Conservation (phyloP, 768 basidiomycete species). For the Mycena metata region DNA sequence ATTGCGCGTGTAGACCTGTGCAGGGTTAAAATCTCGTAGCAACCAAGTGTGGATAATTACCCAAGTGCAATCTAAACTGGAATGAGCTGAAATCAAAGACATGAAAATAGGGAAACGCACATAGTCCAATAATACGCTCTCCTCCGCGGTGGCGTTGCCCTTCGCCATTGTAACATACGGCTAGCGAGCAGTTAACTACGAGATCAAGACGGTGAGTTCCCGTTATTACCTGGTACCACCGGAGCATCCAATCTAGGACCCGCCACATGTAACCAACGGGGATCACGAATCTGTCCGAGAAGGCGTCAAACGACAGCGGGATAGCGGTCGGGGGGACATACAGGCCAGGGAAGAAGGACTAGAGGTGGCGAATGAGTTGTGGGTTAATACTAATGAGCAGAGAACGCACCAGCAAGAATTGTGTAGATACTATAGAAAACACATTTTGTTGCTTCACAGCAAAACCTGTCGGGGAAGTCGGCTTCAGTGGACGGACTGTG, state of each 20-base stretch:
- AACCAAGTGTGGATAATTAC: constrained; percentile 41
- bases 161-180: constrained; percentile 71
- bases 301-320: neutral
- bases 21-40: constrained; percentile 17
- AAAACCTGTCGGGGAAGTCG: constrained; percentile 60
- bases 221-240: constrained; percentile 68
- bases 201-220: neutral
- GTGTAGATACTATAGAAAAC: constrained; percentile 62
- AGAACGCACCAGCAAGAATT: constrained; percentile 57
- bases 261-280: constrained; percentile 67
- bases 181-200: constrained; percentile 50
- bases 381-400: neutral
- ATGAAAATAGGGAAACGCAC: constrained; percentile 50
- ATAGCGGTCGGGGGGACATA: constrained; percentile 40
- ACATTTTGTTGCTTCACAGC: constrained; percentile 63
- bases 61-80: constrained; percentile 57
- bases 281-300: constrained; percentile 54
- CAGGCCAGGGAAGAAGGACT: constrained; percentile 74
- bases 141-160: constrained; percentile 67
- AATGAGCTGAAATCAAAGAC: constrained; percentile 4
- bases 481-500: constrained; percentile 7
- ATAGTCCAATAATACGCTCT: constrained; percentile 77
- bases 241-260: constrained; percentile 65
- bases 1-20: constrained; percentile 60
- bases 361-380: constrained; percentile 11